Evolutionary conservation across 2,329 filamentous ascomycete species (phyloP).

Genomic region (Sarocladiaceae sp.): DNA sequence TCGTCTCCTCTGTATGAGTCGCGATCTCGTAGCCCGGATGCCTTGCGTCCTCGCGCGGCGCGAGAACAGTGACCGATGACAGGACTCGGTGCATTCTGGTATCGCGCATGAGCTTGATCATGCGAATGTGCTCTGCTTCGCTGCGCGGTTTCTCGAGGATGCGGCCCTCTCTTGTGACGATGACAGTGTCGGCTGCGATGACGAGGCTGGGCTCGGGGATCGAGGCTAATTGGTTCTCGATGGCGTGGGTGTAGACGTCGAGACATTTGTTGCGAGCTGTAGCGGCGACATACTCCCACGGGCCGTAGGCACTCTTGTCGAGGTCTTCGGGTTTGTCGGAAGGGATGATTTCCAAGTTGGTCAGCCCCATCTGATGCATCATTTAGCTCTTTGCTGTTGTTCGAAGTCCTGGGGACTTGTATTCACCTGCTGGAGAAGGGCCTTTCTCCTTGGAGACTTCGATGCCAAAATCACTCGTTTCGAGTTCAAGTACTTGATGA

Average conservation of each 20-base stretch:
- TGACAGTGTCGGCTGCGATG: conserved; percentile 84
- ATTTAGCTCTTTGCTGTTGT: neutral
- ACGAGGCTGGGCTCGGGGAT: conserved; percentile 72
- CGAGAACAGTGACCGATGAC: conserved; percentile 78
- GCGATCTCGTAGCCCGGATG: conserved; percentile 83
- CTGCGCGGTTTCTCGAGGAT: conserved; percentile 88
- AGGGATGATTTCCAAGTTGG: conserved; percentile 75
- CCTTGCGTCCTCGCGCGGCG: conserved; percentile 70
- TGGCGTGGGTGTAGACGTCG: conserved; percentile 53
- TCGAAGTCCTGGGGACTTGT: neutral
- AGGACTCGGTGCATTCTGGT: conserved; percentile 72
- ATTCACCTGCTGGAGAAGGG: conserved; percentile 65
- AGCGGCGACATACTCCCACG: conserved; percentile 84
- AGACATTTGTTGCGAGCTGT: conserved; percentile 82
- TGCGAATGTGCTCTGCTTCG: conserved; percentile 73
- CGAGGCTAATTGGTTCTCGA: conserved; percentile 36
- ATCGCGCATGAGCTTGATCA: conserved; percentile 78
- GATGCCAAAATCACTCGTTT: conserved; percentile 87
- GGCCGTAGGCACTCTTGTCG: conserved; percentile 64
- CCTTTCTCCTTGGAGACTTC: conserved; percentile 75
- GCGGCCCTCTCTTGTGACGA: conserved; percentile 66
- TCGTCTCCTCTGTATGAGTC: conserved; percentile 81
- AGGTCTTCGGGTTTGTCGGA: conserved; percentile 82
- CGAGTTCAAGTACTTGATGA: conserved; percentile 66
- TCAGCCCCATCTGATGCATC: conserved; percentile 61